These are phyloP conservation scores for Talaromyces liani DNA, from an alignment of 495 filamentous ascomycete species.

Conservation along the genomic window DNA sequence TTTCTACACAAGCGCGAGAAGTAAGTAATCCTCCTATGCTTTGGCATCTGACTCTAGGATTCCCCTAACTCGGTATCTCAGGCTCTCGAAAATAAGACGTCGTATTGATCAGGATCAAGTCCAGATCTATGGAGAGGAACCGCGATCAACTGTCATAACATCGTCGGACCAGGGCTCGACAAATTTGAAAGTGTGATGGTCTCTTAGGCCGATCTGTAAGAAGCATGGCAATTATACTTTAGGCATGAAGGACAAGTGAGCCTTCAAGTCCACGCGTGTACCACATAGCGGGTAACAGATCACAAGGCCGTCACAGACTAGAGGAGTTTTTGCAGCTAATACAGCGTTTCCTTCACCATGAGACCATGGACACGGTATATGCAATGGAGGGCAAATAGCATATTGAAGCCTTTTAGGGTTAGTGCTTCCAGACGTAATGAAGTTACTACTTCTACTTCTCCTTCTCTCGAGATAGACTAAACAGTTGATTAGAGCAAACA, in stretches of 20 bases:
- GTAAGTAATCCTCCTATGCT: background rate
- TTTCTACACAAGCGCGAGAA: conserved; percentile 33
- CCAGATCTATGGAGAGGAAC: background rate
- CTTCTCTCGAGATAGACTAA: background rate
- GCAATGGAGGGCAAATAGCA: background rate
- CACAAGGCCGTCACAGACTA: background rate
- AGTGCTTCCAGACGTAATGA: conserved; percentile 1
- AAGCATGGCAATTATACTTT: background rate
- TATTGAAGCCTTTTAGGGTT: background rate
- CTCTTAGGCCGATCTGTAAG: background rate
- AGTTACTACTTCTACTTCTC: background rate
- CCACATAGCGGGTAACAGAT: background rate
- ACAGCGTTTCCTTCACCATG: background rate
- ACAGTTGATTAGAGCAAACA: background rate
- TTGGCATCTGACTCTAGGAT: background rate
- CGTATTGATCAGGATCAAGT: background rate
- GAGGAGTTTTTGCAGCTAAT: background rate
- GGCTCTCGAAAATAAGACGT: background rate
- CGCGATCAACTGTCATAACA: background rate
- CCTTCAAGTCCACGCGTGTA: background rate
- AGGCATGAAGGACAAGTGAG: background rate
- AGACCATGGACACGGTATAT: background rate
- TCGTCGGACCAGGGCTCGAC: background rate
- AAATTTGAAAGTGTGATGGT: background rate
- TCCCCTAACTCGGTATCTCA: background rate